Evolutionary conservation across 192 early-diverging fungal species (phyloP), one percentile per base, ranked within the genome.

Genomic region (Pilaira anomala): DNA sequence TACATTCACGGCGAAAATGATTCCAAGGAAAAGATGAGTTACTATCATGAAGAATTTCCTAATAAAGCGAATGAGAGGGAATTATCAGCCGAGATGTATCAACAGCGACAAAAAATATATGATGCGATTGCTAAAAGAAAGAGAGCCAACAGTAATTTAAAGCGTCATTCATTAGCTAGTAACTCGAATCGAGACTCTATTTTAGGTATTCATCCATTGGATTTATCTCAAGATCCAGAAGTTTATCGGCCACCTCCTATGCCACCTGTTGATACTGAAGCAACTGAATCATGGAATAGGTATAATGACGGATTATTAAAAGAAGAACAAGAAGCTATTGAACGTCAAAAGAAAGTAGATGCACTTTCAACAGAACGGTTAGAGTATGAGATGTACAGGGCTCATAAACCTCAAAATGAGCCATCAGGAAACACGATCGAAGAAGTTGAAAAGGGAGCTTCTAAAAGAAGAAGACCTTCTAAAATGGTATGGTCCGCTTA

Each of bases 41-140:
- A n/a, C 12, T 28, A 21, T 8, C n/a, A 30, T 2, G 7, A 30
- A 21, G 33, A 36, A 6, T 36, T 36, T 36, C 33, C 53, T 19
- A 19, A 3, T 55, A 29, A n/a, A n/a, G 28, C 53, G 3, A 55
- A 18, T 11, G 2, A 49, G 1, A 6, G 29, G 16, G 33, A 36
- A 36, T 19, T 55, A 7, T 13, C 25, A 16, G 18, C 26, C 12
- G 59, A 61, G 3, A 52, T 53, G 66, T 51, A 60, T 28, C 30
- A 62, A 1, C 58, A 60, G 14, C 66, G 66, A 3, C 66, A 68
- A 36, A 50, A 46, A 36, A 21, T 68, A 3, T 68, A 62, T 48
- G 51, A 36, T 33, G 59, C 61, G 21, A 68, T 68, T 33, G 30
- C 66, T 6, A 68, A 68, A 45, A 45, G 66, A 16, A 48, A 42